Base-by-base conservation (phyloP, 1,284 basidiomycete genomes). In the Mycena sp. region DNA sequence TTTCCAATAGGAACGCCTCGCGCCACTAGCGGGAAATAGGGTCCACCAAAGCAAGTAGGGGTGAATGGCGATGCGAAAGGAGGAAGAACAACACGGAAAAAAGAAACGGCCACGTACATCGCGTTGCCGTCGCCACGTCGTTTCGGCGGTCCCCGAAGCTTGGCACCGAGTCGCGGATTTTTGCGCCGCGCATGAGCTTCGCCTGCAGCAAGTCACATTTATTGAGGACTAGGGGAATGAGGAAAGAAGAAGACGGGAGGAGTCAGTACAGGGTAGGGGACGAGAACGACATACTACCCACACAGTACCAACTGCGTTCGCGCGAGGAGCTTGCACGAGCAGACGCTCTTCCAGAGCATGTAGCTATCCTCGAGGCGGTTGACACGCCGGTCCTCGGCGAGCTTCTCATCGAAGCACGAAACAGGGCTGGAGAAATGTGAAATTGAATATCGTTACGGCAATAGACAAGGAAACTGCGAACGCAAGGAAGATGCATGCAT, bases 311-410 rank as follows among this genome's bases (percentile, higher is more conserved):
- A 81, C 70, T 89, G 87, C 10, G 86, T 87, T 51, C 81, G 78
- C 5, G 84, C 77, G 12, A 92, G 82, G 32, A 91, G 75, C 68
- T 86, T 87, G 69, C 87, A 87, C 19, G 83, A 78, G 63, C 87
- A 87, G 52, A 92, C 85, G 23, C 85, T 83, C 56, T 84, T 83
- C 91, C 91, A 92, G 17, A 92, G 82, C 17, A 89, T 80, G 70
- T 87, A 87, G 59, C 88, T 89, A 70, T 92, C 90, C 72, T 91
- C 87, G 25, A 92, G 76, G 19, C 90, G 84, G 73, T 92, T 92
- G 38, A 92, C 83, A 5, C 77, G 78, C 7, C 79, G 80, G 70
- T 92, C 90, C 75, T 92, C 90, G 14, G 83, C 84, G 0, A 92
- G 80, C 35, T 83, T 83, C 74, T 92, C 90, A 71, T 92, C 87